A percentile compares a stretch with the other conserved stretches of the same genome.
Conservation (phyloP, 352 stramenopile genomes). For the Globisporangium nagaii region DNA sequence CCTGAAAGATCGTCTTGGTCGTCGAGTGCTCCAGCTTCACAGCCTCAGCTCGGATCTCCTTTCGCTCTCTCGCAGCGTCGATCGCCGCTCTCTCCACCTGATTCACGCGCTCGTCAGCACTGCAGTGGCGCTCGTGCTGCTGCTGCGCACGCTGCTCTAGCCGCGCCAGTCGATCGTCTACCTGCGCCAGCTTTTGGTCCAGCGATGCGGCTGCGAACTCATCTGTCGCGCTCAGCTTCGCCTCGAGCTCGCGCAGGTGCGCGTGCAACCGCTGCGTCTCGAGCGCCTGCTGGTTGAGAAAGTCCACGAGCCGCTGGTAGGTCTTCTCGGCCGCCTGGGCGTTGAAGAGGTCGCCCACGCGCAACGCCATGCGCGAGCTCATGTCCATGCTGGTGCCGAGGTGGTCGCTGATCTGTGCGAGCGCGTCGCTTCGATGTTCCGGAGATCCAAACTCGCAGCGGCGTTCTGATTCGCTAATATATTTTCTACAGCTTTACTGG, state of each 20-base stretch:
- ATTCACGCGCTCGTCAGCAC: neutral
- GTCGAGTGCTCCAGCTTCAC: constrained; percentile 13
- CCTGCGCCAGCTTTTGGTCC: neutral
- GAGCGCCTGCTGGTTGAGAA: constrained; percentile 51
- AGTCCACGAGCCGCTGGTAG: constrained; percentile 52
- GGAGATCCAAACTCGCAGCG: no score
- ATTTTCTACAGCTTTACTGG: no score
- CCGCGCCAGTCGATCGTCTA: constrained; percentile 4
- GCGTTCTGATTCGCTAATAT: no score
- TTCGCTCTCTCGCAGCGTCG: constrained; percentile 14
- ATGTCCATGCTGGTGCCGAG: neutral
- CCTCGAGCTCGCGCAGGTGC: constrained; percentile 22
- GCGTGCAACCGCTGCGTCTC: constrained; percentile 27
- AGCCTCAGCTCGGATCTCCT: constrained; percentile 15
- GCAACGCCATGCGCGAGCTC: neutral
- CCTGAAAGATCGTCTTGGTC: constrained; percentile 16
- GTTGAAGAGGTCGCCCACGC: constrained; percentile 49
- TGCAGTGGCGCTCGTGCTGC: neutral
- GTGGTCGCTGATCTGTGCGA: neutral
- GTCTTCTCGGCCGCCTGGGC: constrained; percentile 38
- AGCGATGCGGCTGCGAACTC: neutral
- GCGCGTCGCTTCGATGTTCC: neutral
- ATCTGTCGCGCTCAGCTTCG: constrained; percentile 13
- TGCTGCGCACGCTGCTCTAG: neutral
- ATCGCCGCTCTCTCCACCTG: constrained; percentile 13